A percentile compares a stretch with the other conserved stretches of the same genome.
phyloP scores from a whole-genome alignment of 345 rosid species.

The Gynandropsis gynandra region DNA sequence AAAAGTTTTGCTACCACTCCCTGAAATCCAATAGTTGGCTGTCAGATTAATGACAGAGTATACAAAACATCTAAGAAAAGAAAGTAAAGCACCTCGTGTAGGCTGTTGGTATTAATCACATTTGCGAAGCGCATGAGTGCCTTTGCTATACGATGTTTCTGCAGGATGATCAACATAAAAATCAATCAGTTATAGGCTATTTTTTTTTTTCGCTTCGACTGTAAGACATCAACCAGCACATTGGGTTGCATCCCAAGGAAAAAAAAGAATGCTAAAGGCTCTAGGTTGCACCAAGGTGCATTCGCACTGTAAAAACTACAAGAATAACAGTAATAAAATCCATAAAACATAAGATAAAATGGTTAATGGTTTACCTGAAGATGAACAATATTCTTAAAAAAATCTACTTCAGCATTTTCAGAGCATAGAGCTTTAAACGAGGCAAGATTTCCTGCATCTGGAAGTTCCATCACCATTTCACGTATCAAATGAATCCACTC shows the following conservation, averaged over 20 bases:
- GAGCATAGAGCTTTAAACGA: constrained; percentile 62
- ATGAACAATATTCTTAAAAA: constrained; percentile 67
- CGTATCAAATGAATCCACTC: constrained; percentile 84
- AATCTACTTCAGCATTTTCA: constrained; percentile 78
- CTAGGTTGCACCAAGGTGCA: not conserved
- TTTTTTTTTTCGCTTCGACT: constrained; percentile 1
- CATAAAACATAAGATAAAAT: constrained; percentile 8
- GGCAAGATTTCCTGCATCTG: constrained; percentile 48
- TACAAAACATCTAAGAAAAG: constrained; percentile 2
- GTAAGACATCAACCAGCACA: constrained; percentile 2
- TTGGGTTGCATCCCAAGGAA: constrained; percentile 4
- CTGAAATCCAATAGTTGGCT: constrained; percentile 36
- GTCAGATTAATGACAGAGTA: constrained; percentile 1
- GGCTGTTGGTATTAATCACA: constrained; percentile 34
- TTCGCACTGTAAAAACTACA: constrained; percentile 1
- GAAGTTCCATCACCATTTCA: constrained; percentile 72
- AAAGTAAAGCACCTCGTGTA: constrained; percentile 48
- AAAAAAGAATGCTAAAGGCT: constrained; percentile 13
- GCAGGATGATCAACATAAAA: constrained; percentile 26
- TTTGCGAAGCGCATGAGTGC: constrained; percentile 59
- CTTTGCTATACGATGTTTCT: constrained; percentile 75
- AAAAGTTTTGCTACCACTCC: constrained; percentile 63
- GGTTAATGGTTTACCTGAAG: constrained; percentile 48
- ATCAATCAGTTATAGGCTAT: constrained; percentile 1
- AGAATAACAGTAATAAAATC: constrained; percentile 3